Evolutionary conservation across 768 basidiomycete species (phyloP).

Genomic region (Mycena sanguinolenta): DNA sequence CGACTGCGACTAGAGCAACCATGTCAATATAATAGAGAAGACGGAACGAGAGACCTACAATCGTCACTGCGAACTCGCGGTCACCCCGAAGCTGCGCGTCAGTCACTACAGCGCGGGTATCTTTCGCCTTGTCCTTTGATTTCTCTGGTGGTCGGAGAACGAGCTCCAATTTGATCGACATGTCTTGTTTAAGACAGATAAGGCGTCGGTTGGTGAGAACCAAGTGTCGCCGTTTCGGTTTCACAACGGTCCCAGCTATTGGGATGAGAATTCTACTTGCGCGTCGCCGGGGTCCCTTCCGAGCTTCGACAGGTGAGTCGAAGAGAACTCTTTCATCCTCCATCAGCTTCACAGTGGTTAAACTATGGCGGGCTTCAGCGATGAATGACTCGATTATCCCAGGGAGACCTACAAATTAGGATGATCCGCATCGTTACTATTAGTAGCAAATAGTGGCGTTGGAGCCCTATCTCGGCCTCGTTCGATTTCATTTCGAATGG

Average conservation of each 20-base stretch:
- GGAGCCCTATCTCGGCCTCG: conserved; percentile 67
- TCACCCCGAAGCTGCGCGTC: conserved; percentile 67
- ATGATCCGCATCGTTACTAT: conserved; percentile 57
- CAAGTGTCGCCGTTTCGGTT: conserved; percentile 66
- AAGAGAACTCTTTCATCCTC: conserved; percentile 64
- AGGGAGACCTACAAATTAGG: conserved; percentile 58
- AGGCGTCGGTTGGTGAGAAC: conserved; percentile 70
- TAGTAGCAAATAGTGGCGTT: conserved; percentile 69
- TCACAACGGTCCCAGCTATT: conserved; percentile 61
- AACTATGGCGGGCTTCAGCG: conserved; percentile 32
- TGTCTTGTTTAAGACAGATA: conserved; percentile 66
- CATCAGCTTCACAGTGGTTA: conserved; percentile 54
- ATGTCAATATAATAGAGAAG: background rate
- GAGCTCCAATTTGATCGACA: conserved; percentile 67
- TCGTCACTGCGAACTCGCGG: conserved; percentile 71
- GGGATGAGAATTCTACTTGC: conserved; percentile 67
- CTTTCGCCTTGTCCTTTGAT: conserved; percentile 61
- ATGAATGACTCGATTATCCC: background rate
- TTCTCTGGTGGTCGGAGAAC: conserved; percentile 53
- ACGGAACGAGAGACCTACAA: conserved; percentile 54
- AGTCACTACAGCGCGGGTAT: conserved; percentile 57
- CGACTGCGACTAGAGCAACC: conserved; percentile 28
- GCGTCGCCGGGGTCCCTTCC: conserved; percentile 62
- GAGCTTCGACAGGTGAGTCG: conserved; percentile 66
- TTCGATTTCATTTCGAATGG: conserved; percentile 42